Conservation (phyloP, 352 stramenopile genomes). For the Ophiocytium majus region DNA sequence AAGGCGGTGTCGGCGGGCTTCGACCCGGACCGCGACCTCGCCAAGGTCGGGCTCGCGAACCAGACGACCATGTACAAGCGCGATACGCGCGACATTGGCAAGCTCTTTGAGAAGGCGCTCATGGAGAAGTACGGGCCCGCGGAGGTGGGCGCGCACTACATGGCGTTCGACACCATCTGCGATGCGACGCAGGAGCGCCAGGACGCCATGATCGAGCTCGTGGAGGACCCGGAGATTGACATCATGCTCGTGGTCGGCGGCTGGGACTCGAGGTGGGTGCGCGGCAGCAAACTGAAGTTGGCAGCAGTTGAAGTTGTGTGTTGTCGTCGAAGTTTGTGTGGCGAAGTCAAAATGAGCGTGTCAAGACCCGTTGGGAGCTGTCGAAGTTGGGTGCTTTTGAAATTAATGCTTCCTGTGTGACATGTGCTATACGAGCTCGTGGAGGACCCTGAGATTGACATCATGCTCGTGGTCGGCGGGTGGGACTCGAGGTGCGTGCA, state of each 20-base stretch:
- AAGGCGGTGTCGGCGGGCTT: slow-evolving; percentile 74
- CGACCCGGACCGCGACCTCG: slow-evolving; percentile 74
- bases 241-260: slow-evolving; percentile 78
- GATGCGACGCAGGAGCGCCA: slow-evolving; percentile 71
- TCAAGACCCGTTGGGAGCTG: too few species aligned
- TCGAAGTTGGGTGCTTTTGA: too few species aligned
- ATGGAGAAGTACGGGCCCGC: slow-evolving; percentile 74
- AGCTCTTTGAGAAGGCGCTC: slow-evolving; percentile 73
- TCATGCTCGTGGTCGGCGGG: slow-evolving; percentile 77
- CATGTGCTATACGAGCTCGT: too few species aligned
- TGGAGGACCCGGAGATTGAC: slow-evolving; percentile 68
- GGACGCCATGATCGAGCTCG: slow-evolving; percentile 73
- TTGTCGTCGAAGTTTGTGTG: too few species aligned
- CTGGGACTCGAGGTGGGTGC: slow-evolving; percentile 66
- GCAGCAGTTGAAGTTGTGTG: too few species aligned
- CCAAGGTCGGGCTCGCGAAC: slow-evolving; percentile 76
- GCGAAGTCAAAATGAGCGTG: too few species aligned
- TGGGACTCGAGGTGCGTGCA: slow-evolving; percentile 70
- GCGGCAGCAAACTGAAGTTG: too few species aligned
- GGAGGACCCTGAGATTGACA: slow-evolving; percentile 68
- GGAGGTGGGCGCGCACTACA: slow-evolving; percentile 68
- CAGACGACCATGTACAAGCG: slow-evolving; percentile 85
- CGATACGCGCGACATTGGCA: slow-evolving; percentile 62
- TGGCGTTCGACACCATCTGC: slow-evolving; percentile 81
- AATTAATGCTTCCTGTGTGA: too few species aligned